Evolutionary conservation across 495 filamentous ascomycete genomes (phyloP).

Genomic region (Penicillium ochrochloron): DNA sequence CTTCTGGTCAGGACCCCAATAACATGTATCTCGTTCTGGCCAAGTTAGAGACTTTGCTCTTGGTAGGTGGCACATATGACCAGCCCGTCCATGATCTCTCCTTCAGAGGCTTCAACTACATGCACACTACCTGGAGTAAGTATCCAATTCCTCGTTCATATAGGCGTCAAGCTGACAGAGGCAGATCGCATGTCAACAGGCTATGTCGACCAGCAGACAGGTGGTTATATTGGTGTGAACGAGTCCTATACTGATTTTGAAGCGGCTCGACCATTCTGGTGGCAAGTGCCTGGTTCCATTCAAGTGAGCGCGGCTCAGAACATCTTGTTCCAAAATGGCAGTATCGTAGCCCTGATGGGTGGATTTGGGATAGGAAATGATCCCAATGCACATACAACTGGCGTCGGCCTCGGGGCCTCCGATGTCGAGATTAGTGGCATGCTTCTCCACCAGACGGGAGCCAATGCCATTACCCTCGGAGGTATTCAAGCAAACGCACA

Average conservation of each 20-base stretch:
- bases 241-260: neutral
- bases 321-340: slow-evolving; percentile 1
- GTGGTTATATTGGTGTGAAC: neutral
- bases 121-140: slow-evolving; percentile 2
- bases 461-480: neutral
- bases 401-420: neutral
- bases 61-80: slow-evolving; percentile 1
- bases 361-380: slow-evolving; percentile 1
- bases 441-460: slow-evolving; percentile 1
- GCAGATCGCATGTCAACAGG: neutral
- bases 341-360: neutral
- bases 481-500: slow-evolving; percentile 1
- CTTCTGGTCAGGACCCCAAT: neutral
- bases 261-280: neutral
- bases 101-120: slow-evolving; percentile 1
- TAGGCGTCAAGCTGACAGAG: neutral
- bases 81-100: neutral
- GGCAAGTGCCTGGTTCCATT: slow-evolving; percentile 1
- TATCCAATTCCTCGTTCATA: neutral
- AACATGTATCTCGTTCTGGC: slow-evolving; percentile 1
- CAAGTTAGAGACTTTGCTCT: slow-evolving; percentile 1
- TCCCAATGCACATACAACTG: neutral
- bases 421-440: slow-evolving; percentile 2
- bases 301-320: neutral
- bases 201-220: slow-evolving; percentile 2